Base-by-base conservation (phyloP, 805 yeast genomes). In the Candida nanaspora region DNA sequence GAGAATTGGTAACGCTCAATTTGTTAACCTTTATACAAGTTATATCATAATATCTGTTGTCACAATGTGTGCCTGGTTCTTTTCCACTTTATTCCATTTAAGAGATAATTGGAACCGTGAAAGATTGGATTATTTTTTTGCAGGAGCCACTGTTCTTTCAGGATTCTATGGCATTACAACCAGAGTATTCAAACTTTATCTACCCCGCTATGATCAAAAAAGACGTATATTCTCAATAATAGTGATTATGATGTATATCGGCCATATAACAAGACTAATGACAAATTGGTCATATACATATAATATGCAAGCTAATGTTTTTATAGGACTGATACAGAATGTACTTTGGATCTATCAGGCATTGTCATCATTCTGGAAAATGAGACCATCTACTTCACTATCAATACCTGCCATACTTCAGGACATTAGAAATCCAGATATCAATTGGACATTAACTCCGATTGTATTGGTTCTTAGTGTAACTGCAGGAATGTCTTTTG, bases 271-370 rank as follows among this genome's bases (percentile, higher is more conserved):
- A 27, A 70, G 91, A 45, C 65, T 93, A 27, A 64, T 73, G 13
- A 57, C 74, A 10, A 82, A 82, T 49, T 91, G 96, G 91, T 83
- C 87, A 43, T 91, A 91, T 62, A 81, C 94, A 2, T 93, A 93
- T 59, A 91, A 91, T 63, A 91, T 93, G 98, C 72, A 76, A 47
- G 95, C 93, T 22, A 91, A 93, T 53, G 80, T 93, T 2, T 59
- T 72, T 0, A 73, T 87, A 39, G 98, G 97, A 0, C 42, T 88
- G 3, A 46, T 81, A 5, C 97, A 91, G 52, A 84, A 88, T 57
- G 45, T 72, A 2, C 53, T 70, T 27, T 77, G 80, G 81, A 52
- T 61, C 10, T 57, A 50, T 46, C 62, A 61, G 42, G 53, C 70
- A 10, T 21, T 61, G 57, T 16, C 54, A 39, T 46, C 65, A 2